phyloP scores from a whole-genome alignment of 2,329 filamentous ascomycete species.

The Ceratocystis cacaofunesta region DNA sequence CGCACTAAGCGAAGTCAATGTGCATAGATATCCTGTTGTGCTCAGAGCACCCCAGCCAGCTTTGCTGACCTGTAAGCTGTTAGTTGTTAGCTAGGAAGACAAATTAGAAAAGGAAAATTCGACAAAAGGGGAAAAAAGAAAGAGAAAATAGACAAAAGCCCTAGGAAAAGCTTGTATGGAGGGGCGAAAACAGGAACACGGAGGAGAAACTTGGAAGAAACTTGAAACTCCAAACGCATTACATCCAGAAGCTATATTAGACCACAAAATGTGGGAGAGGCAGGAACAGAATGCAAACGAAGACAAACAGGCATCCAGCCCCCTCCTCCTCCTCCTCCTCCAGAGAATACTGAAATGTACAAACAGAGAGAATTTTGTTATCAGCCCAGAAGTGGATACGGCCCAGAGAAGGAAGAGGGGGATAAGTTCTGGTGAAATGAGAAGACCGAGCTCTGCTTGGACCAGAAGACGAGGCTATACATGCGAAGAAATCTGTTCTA shows the following conservation, averaged over 20 bases:
- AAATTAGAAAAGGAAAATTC: not conserved
- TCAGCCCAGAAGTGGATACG: constrained; percentile 3
- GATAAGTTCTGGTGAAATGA: not conserved
- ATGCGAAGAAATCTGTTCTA: not conserved
- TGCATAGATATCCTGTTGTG: not conserved
- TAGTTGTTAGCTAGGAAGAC: not conserved
- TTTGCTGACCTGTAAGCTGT: not conserved
- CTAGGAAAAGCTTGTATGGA: not conserved
- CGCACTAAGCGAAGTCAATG: not conserved
- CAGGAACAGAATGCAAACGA: not conserved
- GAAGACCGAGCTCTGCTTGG: constrained; percentile 1
- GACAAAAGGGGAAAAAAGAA: not conserved
- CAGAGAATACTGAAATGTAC: not conserved
- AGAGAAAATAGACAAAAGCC: not conserved
- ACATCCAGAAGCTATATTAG: constrained; percentile 1
- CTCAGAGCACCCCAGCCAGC: not conserved
- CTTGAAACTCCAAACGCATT: constrained; percentile 2
- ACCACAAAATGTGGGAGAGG: not conserved
- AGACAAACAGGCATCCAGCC: no score
- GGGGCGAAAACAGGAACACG: not conserved
- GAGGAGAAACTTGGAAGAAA: not conserved
- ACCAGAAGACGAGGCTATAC: not conserved
- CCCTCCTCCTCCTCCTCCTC: no score
- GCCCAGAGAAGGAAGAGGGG: not conserved
- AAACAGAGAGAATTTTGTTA: not conserved